These are phyloP conservation scores for Teratosphaeriaceae sp. DNA, from an alignment of 2,329 filamentous ascomycete genomes.

Conservation along the genomic window DNA sequence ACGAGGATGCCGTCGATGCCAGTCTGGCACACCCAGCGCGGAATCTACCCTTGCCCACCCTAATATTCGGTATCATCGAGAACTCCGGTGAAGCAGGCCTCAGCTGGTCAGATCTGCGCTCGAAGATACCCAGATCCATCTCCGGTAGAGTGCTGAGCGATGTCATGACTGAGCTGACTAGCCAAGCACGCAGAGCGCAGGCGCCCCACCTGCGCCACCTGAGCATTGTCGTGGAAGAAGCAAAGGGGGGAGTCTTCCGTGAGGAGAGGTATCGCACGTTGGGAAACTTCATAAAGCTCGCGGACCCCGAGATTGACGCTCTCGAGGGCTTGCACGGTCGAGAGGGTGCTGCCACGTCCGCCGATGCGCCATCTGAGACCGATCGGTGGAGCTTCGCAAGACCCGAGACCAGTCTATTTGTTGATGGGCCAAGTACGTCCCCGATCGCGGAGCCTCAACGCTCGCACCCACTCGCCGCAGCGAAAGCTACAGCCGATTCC, in stretches of 20 bases:
- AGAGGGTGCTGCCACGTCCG: not conserved
- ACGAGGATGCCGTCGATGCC: slow-evolving; percentile 3
- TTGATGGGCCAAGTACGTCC: too few species aligned
- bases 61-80: not conserved
- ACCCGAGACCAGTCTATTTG: slow-evolving; percentile 19
- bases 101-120: not conserved
- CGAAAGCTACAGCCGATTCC: not conserved
- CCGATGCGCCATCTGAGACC: too few species aligned
- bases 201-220: slow-evolving; percentile 51
- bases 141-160: slow-evolving; percentile 37
- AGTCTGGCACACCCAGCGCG: not conserved
- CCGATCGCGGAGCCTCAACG: slow-evolving; percentile 37
- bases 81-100: not conserved
- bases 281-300: not conserved
- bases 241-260: slow-evolving; percentile 44
- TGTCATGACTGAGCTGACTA: slow-evolving; percentile 45
- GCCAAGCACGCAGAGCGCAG: slow-evolving; percentile 53
- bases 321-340: not conserved
- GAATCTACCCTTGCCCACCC: not conserved
- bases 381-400: slow-evolving; percentile 45
- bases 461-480: slow-evolving; percentile 32
- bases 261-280: slow-evolving; percentile 40
- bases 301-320: not conserved
- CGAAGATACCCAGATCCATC: not conserved
- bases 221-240: slow-evolving; percentile 47